These are phyloP conservation scores for Clonostachys rhizophaga DNA, from an alignment of 2,329 filamentous ascomycete species.

Conservation along the genomic window DNA sequence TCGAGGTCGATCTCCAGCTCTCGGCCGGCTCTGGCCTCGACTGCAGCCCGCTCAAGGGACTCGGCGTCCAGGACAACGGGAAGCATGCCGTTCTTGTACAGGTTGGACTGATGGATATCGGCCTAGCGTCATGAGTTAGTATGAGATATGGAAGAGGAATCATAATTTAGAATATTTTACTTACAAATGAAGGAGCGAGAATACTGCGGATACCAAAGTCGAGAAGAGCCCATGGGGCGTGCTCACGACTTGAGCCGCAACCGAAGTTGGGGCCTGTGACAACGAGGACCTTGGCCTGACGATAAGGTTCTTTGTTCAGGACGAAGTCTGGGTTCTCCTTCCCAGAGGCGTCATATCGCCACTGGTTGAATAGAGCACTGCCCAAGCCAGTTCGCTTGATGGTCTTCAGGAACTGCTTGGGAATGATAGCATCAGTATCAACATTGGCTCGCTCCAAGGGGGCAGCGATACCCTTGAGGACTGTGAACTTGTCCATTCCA, in stretches of 20 bases:
- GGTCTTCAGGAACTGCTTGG: constrained; percentile 98
- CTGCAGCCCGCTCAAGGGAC: constrained; percentile 64
- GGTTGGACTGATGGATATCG: constrained; percentile 97
- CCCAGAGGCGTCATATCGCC: constrained; percentile 67
- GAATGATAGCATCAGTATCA: constrained; percentile 99
- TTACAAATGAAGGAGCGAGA: constrained; percentile 71
- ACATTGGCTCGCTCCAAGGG: constrained; percentile 86
- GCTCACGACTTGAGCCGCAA: constrained; percentile 87
- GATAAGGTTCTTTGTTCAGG: constrained; percentile 86
- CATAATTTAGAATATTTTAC: neutral
- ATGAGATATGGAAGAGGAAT: neutral
- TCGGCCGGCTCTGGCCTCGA: constrained; percentile 71
- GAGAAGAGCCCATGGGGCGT: constrained; percentile 93
- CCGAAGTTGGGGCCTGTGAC: constrained; percentile 93
- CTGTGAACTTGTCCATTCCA: constrained; percentile 79
- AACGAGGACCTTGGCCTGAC: constrained; percentile 80
- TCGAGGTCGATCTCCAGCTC: constrained; percentile 89
- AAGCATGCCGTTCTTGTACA: constrained; percentile 99
- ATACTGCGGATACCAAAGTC: constrained; percentile 95
- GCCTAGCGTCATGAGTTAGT: constrained; percentile 5
- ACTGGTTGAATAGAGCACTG: constrained; percentile 78
- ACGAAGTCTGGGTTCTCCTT: constrained; percentile 77
- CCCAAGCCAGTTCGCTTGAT: constrained; percentile 97
- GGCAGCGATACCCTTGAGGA: constrained; percentile 81
- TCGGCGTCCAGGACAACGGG: constrained; percentile 72